Base-by-base conservation (phyloP, 805 yeast genomes). In the Metschnikowia baotianmanensis region DNA sequence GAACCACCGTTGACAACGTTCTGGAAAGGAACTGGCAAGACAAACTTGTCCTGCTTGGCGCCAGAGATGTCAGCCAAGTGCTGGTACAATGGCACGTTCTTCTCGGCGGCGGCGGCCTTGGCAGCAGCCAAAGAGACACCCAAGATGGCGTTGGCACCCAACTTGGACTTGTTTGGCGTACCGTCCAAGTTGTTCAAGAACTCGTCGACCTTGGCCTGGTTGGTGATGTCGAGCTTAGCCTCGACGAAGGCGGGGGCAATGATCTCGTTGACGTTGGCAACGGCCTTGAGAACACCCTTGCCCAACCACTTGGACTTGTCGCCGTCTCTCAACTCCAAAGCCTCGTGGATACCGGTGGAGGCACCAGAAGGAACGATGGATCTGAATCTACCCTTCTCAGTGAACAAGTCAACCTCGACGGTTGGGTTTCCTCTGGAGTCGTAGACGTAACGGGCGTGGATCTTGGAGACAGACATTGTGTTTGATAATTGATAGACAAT, bases 381-480 rank as follows among this genome's bases (percentile, higher is more conserved):
- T 74, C 97, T 86, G 95, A 88, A 90, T 54, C 80, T 61, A 65
- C 99, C 99, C 65, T 86, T 81, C 52, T 78, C 91, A 65, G 99
- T 91, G 80, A 84, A 76, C 62, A 91, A 64, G 66, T 93, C 98
- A 58, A 93, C 98, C 82, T 93, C 98, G 61, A 93, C 99, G 59
- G 99, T 91, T 77, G 99, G 99, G 83, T 91, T 93, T 76, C 98
- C 98, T 77, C 99, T 88, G 62, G 98, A 91, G 78, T 91, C 99
- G 84, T 93, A 91, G 74, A 91, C 96, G 80, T 82, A 85, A 77
- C 99, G 90, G 63, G 98, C 86, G 72, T 77, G 82, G 60, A 90
- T 75, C 74, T 91, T 90, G 57, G 86, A 70, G 63, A 87, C 80
- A 59, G 96, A 84, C 96, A 87, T 87, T 67, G 42, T 66, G 43